Evolutionary conservation across 1,284 basidiomycete species (phyloP).

Genomic region (Phaffia rhodozyma): DNA sequence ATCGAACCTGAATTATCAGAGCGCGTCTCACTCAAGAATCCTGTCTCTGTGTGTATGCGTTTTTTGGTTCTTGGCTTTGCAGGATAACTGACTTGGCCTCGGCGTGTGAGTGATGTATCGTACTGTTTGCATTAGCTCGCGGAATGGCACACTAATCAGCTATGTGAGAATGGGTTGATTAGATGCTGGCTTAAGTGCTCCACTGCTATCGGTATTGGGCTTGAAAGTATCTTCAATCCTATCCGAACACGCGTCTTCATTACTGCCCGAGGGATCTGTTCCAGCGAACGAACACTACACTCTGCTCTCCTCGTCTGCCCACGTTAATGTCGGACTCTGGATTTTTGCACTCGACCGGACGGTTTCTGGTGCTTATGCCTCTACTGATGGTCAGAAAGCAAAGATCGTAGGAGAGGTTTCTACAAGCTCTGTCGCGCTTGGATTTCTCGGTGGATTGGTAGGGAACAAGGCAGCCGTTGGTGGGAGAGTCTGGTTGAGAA

Average conservation of each 20-base stretch:
- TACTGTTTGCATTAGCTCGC: neutral
- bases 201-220: slow-evolving; percentile 29
- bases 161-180: neutral
- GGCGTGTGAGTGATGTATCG: neutral
- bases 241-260: slow-evolving; percentile 30
- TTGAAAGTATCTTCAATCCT: slow-evolving; percentile 31
- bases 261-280: slow-evolving; percentile 20
- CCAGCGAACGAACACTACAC: slow-evolving; percentile 25
- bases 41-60: slow-evolving; percentile 4
- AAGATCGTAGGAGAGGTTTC: slow-evolving; percentile 21
- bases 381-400: slow-evolving; percentile 23
- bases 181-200: slow-evolving; percentile 29
- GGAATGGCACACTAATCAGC: neutral
- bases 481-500: slow-evolving; percentile 59
- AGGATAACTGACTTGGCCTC: too few species aligned
- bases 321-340: slow-evolving; percentile 34
- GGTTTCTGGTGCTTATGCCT: slow-evolving; percentile 7
- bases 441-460: slow-evolving; percentile 45
- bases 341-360: slow-evolving; percentile 33
- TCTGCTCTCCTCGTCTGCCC: slow-evolving; percentile 28
- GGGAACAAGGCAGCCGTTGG: slow-evolving; percentile 95
- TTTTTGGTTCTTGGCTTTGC: neutral
- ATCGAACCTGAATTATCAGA: neutral
- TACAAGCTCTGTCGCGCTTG: slow-evolving; percentile 20
- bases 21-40: neutral